A percentile compares a stretch with the other conserved stretches of the same genome.
Conservation (phyloP, 768 basidiomycete genomes). For the Russula sp. region DNA sequence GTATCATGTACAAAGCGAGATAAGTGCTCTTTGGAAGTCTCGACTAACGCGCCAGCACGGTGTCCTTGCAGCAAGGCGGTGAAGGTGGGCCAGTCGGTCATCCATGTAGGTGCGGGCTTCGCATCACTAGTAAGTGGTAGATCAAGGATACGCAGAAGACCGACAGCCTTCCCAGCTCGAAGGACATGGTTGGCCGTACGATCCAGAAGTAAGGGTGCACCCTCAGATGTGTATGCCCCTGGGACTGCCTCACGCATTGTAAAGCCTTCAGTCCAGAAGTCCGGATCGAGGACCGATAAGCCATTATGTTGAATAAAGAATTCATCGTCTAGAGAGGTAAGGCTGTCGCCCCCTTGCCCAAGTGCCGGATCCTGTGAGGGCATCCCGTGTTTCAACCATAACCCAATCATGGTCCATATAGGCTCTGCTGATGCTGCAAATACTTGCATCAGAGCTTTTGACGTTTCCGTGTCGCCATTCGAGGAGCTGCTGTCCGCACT, state of each 20-base stretch:
- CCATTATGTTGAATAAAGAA: slow-evolving; percentile 78
- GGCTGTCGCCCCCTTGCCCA: slow-evolving; percentile 10
- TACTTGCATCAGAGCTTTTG: slow-evolving; percentile 52
- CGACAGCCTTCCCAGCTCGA: slow-evolving; percentile 69
- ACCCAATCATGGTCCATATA: slow-evolving; percentile 63
- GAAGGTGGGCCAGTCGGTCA: slow-evolving; percentile 18
- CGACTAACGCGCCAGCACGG: slow-evolving; percentile 29
- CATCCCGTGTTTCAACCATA: slow-evolving; percentile 74
- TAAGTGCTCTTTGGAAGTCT: slow-evolving; percentile 57
- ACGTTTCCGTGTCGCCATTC: slow-evolving; percentile 49
- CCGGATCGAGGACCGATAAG: slow-evolving; percentile 50
- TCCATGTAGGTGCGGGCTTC: slow-evolving; percentile 2
- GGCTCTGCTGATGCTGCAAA: slow-evolving; percentile 63
- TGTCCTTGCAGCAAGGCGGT: slow-evolving; percentile 11
- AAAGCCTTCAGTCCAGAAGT: slow-evolving; percentile 74
- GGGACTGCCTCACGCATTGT: slow-evolving; percentile 44
- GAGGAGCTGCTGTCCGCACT: slow-evolving; percentile 53
- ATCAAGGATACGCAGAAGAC: slow-evolving; percentile 60
- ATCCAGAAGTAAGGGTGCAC: slow-evolving; percentile 55
- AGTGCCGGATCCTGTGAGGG: slow-evolving; percentile 32
- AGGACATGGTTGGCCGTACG: slow-evolving; percentile 55
- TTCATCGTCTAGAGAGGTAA: slow-evolving; percentile 51
- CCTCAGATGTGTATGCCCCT: slow-evolving; percentile 29
- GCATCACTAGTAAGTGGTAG: slow-evolving; percentile 8
- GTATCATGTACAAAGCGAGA: slow-evolving; percentile 59